Conservation (phyloP, 1,139 yeast genomes). For the Blastobotrys malaysiensis region DNA sequence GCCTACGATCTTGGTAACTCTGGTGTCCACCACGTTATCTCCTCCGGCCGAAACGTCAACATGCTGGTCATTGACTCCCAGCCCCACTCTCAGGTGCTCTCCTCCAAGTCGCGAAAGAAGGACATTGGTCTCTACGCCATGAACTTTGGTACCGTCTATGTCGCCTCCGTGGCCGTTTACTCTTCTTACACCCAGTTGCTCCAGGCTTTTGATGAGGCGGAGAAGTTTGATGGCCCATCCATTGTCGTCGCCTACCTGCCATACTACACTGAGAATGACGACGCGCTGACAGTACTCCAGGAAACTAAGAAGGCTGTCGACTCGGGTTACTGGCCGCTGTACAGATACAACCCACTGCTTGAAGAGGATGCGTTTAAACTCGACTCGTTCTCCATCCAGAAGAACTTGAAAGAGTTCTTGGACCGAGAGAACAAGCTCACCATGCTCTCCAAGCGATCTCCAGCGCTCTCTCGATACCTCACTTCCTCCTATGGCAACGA, state of each 20-base stretch:
- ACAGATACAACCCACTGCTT: constrained; percentile 70
- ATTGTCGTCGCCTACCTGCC: constrained; percentile 89
- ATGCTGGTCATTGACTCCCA: constrained; percentile 88
- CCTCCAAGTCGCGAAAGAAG: constrained; percentile 55
- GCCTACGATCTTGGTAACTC: constrained; percentile 87
- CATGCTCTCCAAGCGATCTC: constrained; percentile 62
- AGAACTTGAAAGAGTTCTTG: constrained; percentile 70
- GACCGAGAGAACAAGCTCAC: constrained; percentile 88
- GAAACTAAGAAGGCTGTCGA: constrained; percentile 90
- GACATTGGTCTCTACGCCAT: constrained; percentile 93
- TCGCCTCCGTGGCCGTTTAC: constrained; percentile 92
- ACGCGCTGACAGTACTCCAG: constrained; percentile 68
- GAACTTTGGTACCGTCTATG: constrained; percentile 88
- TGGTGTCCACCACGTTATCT: constrained; percentile 80
- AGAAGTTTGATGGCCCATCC: constrained; percentile 83
- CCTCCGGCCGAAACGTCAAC: constrained; percentile 74
- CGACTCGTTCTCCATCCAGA: constrained; percentile 78
- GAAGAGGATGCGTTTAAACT: constrained; percentile 59
- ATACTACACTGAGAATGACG: constrained; percentile 56
- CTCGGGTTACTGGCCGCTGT: constrained; percentile 93
- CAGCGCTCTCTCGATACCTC: constrained; percentile 73
- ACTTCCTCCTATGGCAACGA: constrained; percentile 57
- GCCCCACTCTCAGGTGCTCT: constrained; percentile 50
- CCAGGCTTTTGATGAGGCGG: constrained; percentile 86
- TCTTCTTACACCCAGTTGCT: constrained; percentile 89